Evolutionary conservation across 257 asterid genomes (phyloP).

Genomic region (Scutellaria minor): DNA sequence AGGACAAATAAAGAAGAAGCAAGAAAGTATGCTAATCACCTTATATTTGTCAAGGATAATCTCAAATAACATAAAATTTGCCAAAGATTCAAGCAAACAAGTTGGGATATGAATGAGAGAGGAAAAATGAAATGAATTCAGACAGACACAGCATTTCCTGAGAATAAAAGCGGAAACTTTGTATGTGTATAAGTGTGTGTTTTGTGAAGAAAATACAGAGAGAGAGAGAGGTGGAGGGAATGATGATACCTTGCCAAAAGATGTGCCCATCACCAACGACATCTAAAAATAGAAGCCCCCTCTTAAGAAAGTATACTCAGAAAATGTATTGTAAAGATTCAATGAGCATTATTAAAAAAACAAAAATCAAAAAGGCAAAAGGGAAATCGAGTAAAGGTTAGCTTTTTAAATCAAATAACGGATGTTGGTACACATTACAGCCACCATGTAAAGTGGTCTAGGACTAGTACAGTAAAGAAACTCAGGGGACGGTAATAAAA

Average conservation of each 20-base stretch:
- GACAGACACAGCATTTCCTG: conserved; percentile 22
- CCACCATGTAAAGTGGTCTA: conserved; percentile 28
- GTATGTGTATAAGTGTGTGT: conserved; percentile 35
- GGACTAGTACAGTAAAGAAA: background rate
- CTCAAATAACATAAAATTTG: conserved; percentile 24
- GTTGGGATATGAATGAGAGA: conserved; percentile 23
- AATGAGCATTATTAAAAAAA: conserved; percentile 21
- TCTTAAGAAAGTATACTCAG: conserved; percentile 26
- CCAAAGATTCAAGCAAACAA: background rate
- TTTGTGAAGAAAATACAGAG: conserved; percentile 27
- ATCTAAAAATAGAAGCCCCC: conserved; percentile 41
- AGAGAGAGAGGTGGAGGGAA: conserved; percentile 39
- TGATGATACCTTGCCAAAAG: conserved; percentile 31
- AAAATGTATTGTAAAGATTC: conserved; percentile 30
- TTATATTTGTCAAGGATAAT: conserved; percentile 30
- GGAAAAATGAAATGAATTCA: conserved; percentile 25
- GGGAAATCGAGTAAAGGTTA: conserved; percentile 19
- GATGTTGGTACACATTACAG: conserved; percentile 16
- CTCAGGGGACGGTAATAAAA: background rate
- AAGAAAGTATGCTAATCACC: conserved; percentile 38
- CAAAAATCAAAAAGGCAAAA: background rate
- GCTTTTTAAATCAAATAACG: background rate
- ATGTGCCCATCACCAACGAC: conserved; percentile 60
- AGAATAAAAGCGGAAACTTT: conserved; percentile 25
- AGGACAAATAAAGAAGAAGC: conserved; percentile 13